Evolutionary conservation across 768 basidiomycete genomes (phyloP), one percentile per base, ranked within the genome.

Genomic region (Hirschioporus abietinus): DNA sequence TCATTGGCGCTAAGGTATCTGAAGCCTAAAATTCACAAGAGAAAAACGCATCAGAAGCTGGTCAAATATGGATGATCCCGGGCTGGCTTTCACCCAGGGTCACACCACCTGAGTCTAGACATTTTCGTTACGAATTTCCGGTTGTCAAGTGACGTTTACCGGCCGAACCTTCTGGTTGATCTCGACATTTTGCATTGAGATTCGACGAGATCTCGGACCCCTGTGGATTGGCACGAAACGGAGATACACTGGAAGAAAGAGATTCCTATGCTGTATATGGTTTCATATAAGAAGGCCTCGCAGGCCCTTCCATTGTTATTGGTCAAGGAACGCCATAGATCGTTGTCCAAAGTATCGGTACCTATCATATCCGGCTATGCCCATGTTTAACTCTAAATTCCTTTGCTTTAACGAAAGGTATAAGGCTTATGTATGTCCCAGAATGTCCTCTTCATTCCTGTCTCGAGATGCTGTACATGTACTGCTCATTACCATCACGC

Each of bases 131-230:
- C 12, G 42, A 52, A 52, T 52, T 52, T 20, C 20, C 42, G 42
- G 42, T 52, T 15, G 42, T 52, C 42, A 52, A 52, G 42, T 52
- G 42, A 52, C 42, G 35, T 20, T 52, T 52, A 52, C 42, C 15
- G 12, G 42, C 42, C 42, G 42, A 52, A 52, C 15, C 42, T 52
- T 52, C 42, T 52, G 42, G 20, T 15, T 52, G 42, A 52, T 52
- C 42, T 52, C 42, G 42, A 52, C 42, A 52, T 52, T 52, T 52
- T 52, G 42, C 42, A 52, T 52, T 52, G 42, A 52, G 42, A 52
- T 52, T 52, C 42, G 42, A 52, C 42, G 42, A 52, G 42, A 52
- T 52, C 42, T 20, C 12, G 42, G 42, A 52, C 42, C 42, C 42
- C 12, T 52, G 42, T 52, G 42, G 42, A 52, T 52, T 52, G 42